A percentile compares a stretch with the other conserved stretches of the same genome.
Conservation (phyloP, 768 basidiomycete species). For the Polyporus arcularius region DNA sequence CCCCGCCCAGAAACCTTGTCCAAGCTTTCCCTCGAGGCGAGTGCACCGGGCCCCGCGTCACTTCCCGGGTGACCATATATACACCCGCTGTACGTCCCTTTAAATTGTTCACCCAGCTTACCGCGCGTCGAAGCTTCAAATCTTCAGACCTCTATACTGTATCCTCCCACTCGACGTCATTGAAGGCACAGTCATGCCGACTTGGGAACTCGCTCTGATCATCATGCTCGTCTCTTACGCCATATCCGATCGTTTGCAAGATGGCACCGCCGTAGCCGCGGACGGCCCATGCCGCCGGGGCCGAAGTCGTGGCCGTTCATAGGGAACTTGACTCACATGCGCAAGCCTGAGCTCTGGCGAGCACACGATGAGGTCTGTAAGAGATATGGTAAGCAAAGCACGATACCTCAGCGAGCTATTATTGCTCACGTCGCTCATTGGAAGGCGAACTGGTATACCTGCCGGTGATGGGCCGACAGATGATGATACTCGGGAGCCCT, state of each 20-base stretch:
- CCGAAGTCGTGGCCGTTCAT: slow-evolving; percentile 24
- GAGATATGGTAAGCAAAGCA: slow-evolving; percentile 20
- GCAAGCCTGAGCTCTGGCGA: slow-evolving; percentile 19
- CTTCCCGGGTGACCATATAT: too few relatives aligned
- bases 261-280: slow-evolving; percentile 1
- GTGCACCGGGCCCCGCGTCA: too few relatives aligned
- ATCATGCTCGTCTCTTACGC: too few relatives aligned
- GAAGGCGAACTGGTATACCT: slow-evolving; percentile 22
- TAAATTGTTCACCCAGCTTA: too few relatives aligned
- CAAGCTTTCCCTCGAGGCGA: too few relatives aligned
- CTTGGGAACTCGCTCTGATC: too few relatives aligned
- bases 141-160: too few relatives aligned
- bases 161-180: too few relatives aligned
- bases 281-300: slow-evolving; percentile 25
- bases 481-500: slow-evolving; percentile 18
- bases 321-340: slow-evolving; percentile 25
- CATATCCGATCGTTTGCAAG: not conserved
- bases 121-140: too few relatives aligned
- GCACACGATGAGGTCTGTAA: slow-evolving; percentile 21
- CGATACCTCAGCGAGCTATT: not conserved
- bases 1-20: too few relatives aligned
- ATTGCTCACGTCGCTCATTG: not conserved
- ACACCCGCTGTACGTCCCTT: too few relatives aligned
- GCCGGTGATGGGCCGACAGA: slow-evolving; percentile 13
- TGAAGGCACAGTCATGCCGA: too few relatives aligned